These are phyloP conservation scores for Rostrohypoxylon terebratum DNA, from an alignment of 495 filamentous ascomycete genomes.

Conservation along the genomic window DNA sequence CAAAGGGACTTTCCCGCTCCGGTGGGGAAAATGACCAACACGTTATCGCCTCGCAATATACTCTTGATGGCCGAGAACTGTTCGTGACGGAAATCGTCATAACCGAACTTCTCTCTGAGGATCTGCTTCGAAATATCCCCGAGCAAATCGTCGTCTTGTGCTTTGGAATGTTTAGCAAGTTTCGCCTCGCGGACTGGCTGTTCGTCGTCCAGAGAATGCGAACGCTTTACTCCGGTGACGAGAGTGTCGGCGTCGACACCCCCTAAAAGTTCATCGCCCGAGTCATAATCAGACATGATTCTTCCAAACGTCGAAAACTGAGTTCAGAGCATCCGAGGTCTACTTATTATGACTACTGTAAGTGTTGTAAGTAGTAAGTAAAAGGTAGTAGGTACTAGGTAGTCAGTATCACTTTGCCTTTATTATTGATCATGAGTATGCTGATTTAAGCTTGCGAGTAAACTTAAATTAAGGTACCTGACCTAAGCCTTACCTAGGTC, in stretches of 20 bases:
- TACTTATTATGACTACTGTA: too few species aligned
- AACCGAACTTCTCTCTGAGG: constrained; percentile 61
- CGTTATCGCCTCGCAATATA: constrained; percentile 62
- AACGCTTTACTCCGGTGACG: constrained; percentile 17
- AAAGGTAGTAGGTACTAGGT: too few species aligned
- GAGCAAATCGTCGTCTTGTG: constrained; percentile 6
- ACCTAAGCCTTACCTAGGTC: too few species aligned
- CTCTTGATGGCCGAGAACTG: constrained; percentile 65
- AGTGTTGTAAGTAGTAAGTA: too few species aligned
- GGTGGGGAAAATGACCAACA: constrained; percentile 68
- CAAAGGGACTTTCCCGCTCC: constrained; percentile 70
- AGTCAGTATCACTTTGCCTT: too few species aligned
- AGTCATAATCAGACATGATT: constrained; percentile 39
- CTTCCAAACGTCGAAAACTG: too few species aligned
- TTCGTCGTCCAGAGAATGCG: constrained; percentile 17
- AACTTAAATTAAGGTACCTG: too few species aligned
- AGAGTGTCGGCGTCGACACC: constrained; percentile 18
- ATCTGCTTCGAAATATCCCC: constrained; percentile 8
- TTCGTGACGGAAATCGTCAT: constrained; percentile 62
- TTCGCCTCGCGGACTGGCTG: neutral
- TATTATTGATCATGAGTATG: too few species aligned
- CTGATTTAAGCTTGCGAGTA: neutral
- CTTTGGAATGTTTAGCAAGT: constrained; percentile 2
- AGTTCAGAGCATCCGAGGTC: too few species aligned
- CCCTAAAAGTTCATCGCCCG: constrained; percentile 28